These are phyloP conservation scores for Calonectria honghensis DNA, from an alignment of 2,329 filamentous ascomycete genomes.

Conservation along the genomic window DNA sequence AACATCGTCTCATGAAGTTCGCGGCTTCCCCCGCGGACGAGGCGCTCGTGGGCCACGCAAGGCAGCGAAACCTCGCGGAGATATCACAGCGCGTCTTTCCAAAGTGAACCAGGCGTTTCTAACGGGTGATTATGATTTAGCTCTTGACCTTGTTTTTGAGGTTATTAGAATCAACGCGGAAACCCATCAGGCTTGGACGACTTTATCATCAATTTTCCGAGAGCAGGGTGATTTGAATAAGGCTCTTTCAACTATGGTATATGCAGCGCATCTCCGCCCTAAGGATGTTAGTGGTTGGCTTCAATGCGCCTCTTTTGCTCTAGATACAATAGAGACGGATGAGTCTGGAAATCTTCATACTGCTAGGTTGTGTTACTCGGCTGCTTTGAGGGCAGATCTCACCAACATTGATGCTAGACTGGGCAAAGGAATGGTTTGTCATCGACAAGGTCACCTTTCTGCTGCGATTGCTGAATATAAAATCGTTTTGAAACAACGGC, in stretches of 20 bases:
- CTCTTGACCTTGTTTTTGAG: conserved; percentile 75
- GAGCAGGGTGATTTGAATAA: conserved; percentile 75
- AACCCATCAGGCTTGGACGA: conserved; percentile 79
- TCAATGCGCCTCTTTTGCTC: conserved; percentile 73
- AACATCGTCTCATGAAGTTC: conserved; percentile 43
- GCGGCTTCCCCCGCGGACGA: conserved; percentile 54
- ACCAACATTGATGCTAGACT: conserved; percentile 75
- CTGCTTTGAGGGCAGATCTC: conserved; percentile 75
- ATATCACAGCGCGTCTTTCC: conserved; percentile 81
- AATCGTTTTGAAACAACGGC: conserved; percentile 70
- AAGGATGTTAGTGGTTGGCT: conserved; percentile 78
- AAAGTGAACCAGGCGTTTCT: conserved; percentile 82
- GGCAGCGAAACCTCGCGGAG: conserved; percentile 80
- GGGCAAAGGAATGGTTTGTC: conserved; percentile 75
- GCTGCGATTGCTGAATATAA: conserved; percentile 75
- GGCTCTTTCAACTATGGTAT: conserved; percentile 76
- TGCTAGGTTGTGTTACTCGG: conserved; percentile 75
- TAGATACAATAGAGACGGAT: conserved; percentile 69
- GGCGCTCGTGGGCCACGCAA: conserved; percentile 71
- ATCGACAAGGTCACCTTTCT: conserved; percentile 72
- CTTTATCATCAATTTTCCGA: conserved; percentile 76
- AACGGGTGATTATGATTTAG: conserved; percentile 75
- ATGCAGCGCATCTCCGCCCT: conserved; percentile 77
- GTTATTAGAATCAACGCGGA: conserved; percentile 82
- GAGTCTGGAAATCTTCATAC: conserved; percentile 70